These are phyloP conservation scores for Chionographis japonica DNA, from an alignment of 106 monocot genomes.

Conservation along the genomic window DNA sequence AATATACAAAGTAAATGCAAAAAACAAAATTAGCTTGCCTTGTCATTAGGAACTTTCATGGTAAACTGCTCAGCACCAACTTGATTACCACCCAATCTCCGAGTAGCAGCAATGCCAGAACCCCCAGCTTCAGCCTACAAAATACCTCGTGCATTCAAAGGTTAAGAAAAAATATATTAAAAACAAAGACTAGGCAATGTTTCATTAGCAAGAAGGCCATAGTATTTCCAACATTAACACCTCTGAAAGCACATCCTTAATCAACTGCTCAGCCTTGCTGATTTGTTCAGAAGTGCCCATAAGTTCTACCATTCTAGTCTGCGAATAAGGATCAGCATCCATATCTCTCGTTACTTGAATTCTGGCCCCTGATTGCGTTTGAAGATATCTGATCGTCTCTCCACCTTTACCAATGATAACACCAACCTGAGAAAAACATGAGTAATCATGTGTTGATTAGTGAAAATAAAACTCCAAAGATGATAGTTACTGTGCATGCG, in stretches of 20 bases:
- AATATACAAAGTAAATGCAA: not conserved
- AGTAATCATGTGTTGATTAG: not conserved
- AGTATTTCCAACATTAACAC: slow-evolving; percentile 8
- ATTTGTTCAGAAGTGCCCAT: slow-evolving; percentile 64
- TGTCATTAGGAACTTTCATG: slow-evolving; percentile 49
- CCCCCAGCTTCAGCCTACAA: slow-evolving; percentile 45
- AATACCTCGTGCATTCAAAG: not conserved
- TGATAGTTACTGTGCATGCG: too few relatives aligned
- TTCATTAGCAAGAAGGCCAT: too few relatives aligned
- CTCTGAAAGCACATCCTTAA: slow-evolving; percentile 67
- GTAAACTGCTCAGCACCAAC: slow-evolving; percentile 30
- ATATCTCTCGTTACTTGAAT: slow-evolving; percentile 75
- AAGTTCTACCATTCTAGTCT: slow-evolving; percentile 55
- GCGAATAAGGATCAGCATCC: slow-evolving; percentile 55
- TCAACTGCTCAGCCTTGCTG: slow-evolving; percentile 65
- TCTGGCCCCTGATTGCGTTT: slow-evolving; percentile 65
- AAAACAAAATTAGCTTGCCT: slow-evolving; percentile 14
- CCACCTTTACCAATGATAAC: slow-evolving; percentile 85
- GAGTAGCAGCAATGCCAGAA: slow-evolving; percentile 23
- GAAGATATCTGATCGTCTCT: slow-evolving; percentile 79
- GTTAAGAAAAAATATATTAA: not conserved
- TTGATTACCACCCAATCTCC: slow-evolving; percentile 12
- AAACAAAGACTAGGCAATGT: not conserved
- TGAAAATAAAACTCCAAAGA: too few relatives aligned
- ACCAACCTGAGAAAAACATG: slow-evolving; percentile 45